These are phyloP conservation scores for Ceratocystis eucalypticola DNA, from an alignment of 2,329 filamentous ascomycete genomes.

Conservation along the genomic window DNA sequence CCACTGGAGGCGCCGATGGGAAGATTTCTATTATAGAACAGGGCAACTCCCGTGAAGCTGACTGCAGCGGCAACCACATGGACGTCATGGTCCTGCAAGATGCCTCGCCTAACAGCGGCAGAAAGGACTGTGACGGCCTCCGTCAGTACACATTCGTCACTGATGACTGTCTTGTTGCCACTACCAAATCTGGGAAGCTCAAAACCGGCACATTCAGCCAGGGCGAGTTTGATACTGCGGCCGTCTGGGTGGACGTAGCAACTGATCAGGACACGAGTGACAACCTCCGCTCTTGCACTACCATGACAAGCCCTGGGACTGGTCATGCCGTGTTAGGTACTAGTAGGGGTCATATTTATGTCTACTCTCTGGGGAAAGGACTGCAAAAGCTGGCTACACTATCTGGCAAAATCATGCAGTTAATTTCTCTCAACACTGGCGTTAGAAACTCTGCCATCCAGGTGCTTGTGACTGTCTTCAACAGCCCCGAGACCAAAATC, in stretches of 20 bases:
- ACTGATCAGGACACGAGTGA: conserved; percentile 26
- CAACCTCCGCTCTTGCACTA: conserved; percentile 36
- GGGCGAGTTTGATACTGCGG: conserved; percentile 26
- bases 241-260: conserved; percentile 33
- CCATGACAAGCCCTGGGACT: conserved; percentile 30
- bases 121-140: conserved; percentile 31
- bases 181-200: conserved; percentile 44
- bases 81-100: conserved; percentile 14
- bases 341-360: conserved; percentile 35
- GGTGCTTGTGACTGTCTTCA: conserved; percentile 36
- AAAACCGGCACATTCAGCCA: conserved; percentile 32
- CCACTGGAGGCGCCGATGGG: conserved; percentile 78
- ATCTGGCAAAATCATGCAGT: conserved; percentile 38
- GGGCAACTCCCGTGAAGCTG: not conserved
- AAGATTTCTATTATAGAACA: conserved; percentile 40
- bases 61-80: conserved; percentile 13
- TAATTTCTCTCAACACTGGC: conserved; percentile 27
- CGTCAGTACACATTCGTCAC: conserved; percentile 51
- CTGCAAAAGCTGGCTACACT: conserved; percentile 29
- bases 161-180: conserved; percentile 38
- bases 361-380: conserved; percentile 27
- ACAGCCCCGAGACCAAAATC: conserved; percentile 31
- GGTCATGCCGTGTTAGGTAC: conserved; percentile 37
- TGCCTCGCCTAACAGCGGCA: conserved; percentile 1
- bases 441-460: conserved; percentile 19